Percentiles rank a stretch among this genome's conserved stretches.
Conservation (phyloP, 306 rosid species). For the Begonia fuchsioides region DNA sequence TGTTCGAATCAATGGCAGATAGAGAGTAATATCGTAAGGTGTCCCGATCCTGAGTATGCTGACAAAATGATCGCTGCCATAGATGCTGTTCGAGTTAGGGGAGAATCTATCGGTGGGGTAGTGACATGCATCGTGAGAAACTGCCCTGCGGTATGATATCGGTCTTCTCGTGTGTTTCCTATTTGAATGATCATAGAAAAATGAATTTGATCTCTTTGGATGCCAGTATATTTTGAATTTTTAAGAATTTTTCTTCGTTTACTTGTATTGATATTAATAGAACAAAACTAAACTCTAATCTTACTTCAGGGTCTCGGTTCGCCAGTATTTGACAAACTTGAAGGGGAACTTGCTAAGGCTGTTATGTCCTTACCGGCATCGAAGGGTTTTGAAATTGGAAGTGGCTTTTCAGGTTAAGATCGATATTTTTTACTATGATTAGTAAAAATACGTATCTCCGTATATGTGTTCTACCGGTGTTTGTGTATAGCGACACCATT, state of each 20-base stretch:
- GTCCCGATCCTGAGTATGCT: slow-evolving; percentile 91
- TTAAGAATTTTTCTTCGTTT: no score
- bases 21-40: slow-evolving; percentile 85
- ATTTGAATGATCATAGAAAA: no score
- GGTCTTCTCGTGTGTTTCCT: slow-evolving; percentile 1
- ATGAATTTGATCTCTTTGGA: no score
- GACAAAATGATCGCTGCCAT: slow-evolving; percentile 91
- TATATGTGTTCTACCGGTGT: no score
- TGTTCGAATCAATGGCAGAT: slow-evolving; percentile 30
- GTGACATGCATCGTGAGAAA: slow-evolving; percentile 86
- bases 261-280: not conserved
- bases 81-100: slow-evolving; percentile 71
- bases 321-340: slow-evolving; percentile 94
- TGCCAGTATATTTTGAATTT: no score
- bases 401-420: slow-evolving; percentile 80
- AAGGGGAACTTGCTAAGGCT: slow-evolving; percentile 90
- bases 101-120: slow-evolving; percentile 91
- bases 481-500: not conserved
- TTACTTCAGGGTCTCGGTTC: slow-evolving; percentile 82
- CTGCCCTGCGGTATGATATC: slow-evolving; percentile 59
- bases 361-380: slow-evolving; percentile 92
- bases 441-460: no score
- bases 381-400: slow-evolving; percentile 87
- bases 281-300: not conserved
- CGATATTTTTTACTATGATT: no score